phyloP scores from a whole-genome alignment of 768 basidiomycete species.

The Trametes cingulata region DNA sequence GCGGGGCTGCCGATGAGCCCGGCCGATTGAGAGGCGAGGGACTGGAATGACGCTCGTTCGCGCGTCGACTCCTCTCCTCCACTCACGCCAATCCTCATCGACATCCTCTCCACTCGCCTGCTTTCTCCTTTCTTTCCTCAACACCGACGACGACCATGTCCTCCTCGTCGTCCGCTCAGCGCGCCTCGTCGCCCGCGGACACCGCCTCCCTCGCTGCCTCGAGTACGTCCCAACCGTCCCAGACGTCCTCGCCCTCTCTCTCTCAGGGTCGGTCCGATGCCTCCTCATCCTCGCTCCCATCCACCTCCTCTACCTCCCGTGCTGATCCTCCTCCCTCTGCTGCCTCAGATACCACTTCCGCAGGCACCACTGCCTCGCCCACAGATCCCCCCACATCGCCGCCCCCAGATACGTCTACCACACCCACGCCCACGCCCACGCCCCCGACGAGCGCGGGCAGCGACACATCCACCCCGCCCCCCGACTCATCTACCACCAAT shows the following conservation, averaged over 20 bases:
- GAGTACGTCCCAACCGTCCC: constrained; percentile 17
- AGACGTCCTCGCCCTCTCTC: constrained; percentile 3
- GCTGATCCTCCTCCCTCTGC: constrained; percentile 7
- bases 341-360: constrained; percentile 7
- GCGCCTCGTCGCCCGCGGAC: background rate
- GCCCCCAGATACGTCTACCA: constrained; percentile 1
- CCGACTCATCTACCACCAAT: background rate
- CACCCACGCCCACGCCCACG: constrained; percentile 3
- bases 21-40: background rate
- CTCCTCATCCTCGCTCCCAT: constrained; percentile 1
- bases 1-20: background rate
- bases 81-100: background rate
- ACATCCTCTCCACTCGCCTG: constrained; percentile 1
- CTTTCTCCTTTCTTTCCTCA: background rate
- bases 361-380: constrained; percentile 12
- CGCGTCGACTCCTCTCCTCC: constrained; percentile 2
- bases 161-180: background rate
- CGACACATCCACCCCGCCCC: background rate
- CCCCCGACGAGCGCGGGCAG: constrained; percentile 7
- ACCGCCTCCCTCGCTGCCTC: constrained; percentile 1
- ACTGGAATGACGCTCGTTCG: constrained; percentile 1
- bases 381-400: constrained; percentile 9
- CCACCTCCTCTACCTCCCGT: constrained; percentile 1
- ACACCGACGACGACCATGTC: constrained; percentile 19
- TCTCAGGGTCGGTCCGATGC: constrained; percentile 10